phyloP scores from a whole-genome alignment of 2,329 filamentous ascomycete genomes.

The Claviceps capensis region DNA sequence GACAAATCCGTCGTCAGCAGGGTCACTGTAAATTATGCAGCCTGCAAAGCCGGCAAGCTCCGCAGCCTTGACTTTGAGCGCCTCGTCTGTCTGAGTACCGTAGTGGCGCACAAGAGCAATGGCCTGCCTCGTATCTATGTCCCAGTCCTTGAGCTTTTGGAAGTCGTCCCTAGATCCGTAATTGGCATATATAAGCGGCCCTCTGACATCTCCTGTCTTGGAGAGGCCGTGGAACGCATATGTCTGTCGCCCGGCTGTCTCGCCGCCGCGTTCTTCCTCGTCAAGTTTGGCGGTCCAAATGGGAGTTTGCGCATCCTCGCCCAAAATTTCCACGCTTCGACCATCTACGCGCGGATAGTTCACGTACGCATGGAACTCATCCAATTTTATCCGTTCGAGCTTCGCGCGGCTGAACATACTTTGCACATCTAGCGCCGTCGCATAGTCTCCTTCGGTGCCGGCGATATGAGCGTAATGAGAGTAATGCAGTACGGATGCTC shows the following conservation, averaged over 20 bases:
- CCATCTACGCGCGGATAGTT: conserved; percentile 77
- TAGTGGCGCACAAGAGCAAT: conserved; percentile 76
- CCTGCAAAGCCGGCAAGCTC: conserved; percentile 76
- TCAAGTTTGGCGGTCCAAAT: conserved; percentile 74
- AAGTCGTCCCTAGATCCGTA: conserved; percentile 83
- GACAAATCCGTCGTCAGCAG: conserved; percentile 67
- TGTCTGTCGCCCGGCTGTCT: conserved; percentile 53
- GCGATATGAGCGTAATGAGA: conserved; percentile 81
- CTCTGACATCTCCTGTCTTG: conserved; percentile 71
- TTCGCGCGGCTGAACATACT: conserved; percentile 58
- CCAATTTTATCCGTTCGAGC: conserved; percentile 62
- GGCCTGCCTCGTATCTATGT: conserved; percentile 61
- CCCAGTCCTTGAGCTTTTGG: conserved; percentile 52
- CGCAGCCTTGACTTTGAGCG: conserved; percentile 79
- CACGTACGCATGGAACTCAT: conserved; percentile 78
- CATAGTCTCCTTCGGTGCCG: conserved; percentile 86
- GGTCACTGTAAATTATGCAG: conserved; percentile 87
- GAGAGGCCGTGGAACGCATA: conserved; percentile 80
- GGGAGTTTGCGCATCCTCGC: conserved; percentile 44
- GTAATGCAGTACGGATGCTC: conserved; percentile 61
- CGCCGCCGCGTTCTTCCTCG: conserved; percentile 55
- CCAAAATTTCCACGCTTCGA: conserved; percentile 67
- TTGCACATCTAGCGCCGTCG: conserved; percentile 72
- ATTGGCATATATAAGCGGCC: conserved; percentile 82
- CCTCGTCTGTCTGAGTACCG: conserved; percentile 57